Base-by-base conservation (phyloP, 768 basidiomycete species). In the Termitomyces sp. region DNA sequence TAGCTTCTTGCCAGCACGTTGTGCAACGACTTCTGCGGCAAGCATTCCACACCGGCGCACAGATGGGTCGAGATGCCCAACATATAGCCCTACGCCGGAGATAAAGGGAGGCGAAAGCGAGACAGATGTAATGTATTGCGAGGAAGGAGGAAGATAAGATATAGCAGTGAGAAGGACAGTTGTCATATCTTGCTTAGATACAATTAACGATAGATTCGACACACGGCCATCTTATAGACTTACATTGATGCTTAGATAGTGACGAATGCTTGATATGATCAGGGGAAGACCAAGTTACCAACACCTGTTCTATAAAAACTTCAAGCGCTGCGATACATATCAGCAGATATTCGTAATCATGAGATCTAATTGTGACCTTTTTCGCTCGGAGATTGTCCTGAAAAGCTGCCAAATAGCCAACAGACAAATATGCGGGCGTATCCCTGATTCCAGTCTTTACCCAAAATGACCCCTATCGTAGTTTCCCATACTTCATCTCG, bases 31-130 rank as follows among this genome's bases (percentile, higher is more conserved):
- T 70, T 99, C 96, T 0, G 91, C 96, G 0, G 83, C 85, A 34
- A 98, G 79, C 94, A 99, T 96, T 3, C 97, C 97, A 62, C 93
- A 89, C 25, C 86, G 80, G 3, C 96, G 86, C 19, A 97, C 79
- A 3, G 84, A 77, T 1, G 76, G 71, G 52, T 96, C 92, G 6
- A 85, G 71, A 69, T 96, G 92, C 0, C 78, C 78, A 44, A 99
- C 83, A 65, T 97, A 98, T 5, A 72, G 70, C 6, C 86, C 81
- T 45, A 97, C 77, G 12, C 83, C 83, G 21, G 75, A 72, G 59
- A 98, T 78, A 65, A 98, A 87, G 1, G 74, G 56, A 5, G 84
- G 73, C 12, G 82, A 84, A 30, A 79, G 68, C 2, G 83, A 77
- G 3, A 89, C 68, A 9, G 73, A 69, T 34, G 70, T 64, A 12